A percentile compares a stretch with the other conserved stretches of the same genome.
phyloP scores from a whole-genome alignment of 257 asterid genomes.

The Jaltomata sinuosa region DNA sequence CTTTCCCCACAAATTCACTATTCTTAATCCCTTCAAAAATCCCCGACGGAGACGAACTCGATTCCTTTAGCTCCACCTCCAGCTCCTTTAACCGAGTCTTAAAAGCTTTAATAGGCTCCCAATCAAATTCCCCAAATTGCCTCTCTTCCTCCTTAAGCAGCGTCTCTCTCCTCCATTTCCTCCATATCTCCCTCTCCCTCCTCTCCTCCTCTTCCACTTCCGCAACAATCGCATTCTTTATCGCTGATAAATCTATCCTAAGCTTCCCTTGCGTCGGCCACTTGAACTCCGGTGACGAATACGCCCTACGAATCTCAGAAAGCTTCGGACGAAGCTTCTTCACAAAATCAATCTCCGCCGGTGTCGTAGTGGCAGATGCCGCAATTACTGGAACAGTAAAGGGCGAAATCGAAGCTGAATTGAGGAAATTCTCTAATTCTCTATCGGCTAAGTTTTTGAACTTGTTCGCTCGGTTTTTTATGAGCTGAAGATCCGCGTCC shows the following conservation, averaged over 20 bases:
- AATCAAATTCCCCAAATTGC: constrained; percentile 51
- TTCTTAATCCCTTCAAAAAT: constrained; percentile 81
- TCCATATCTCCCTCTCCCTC: constrained; percentile 28
- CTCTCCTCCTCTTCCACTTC: constrained; percentile 63
- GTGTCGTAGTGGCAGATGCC: constrained; percentile 60
- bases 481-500: constrained; percentile 80
- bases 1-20: constrained; percentile 78
- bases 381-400: constrained; percentile 63
- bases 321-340: constrained; percentile 76
- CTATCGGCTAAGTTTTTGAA: constrained; percentile 68
- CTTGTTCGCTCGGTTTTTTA: constrained; percentile 77
- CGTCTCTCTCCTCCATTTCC: constrained; percentile 39
- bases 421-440: constrained; percentile 80
- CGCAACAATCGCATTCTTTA: constrained; percentile 69
- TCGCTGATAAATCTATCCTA: constrained; percentile 61
- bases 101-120: constrained; percentile 71
- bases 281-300: constrained; percentile 83
- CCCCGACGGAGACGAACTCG: constrained; percentile 35
- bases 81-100: constrained; percentile 68
- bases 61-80: constrained; percentile 75
- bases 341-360: constrained; percentile 78
- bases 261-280: constrained; percentile 48
- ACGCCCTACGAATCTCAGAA: constrained; percentile 69
- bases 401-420: constrained; percentile 74
- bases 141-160: constrained; percentile 55